These are phyloP conservation scores for Butyriboletus loyo DNA, from an alignment of 768 basidiomycete genomes.

Conservation along the genomic window DNA sequence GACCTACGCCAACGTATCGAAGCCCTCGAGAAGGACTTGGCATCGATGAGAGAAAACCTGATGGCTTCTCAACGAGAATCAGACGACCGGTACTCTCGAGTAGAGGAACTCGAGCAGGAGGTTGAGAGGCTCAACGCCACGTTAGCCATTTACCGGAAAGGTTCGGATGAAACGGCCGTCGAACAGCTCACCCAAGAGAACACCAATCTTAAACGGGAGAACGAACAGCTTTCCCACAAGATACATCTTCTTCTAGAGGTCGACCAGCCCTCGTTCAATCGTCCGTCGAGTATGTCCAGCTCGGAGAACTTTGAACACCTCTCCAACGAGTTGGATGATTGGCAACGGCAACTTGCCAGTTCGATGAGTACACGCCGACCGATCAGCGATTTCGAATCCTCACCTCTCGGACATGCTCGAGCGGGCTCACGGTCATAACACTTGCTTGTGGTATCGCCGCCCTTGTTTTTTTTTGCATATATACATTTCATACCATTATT, in stretches of 20 bases:
- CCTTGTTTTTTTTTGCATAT: slow-evolving; percentile 31
- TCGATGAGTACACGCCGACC: slow-evolving; percentile 73
- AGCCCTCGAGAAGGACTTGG: slow-evolving; percentile 71
- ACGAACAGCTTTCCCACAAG: slow-evolving; percentile 88
- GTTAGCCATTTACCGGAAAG: slow-evolving; percentile 69
- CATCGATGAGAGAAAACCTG: slow-evolving; percentile 65
- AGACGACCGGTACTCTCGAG: slow-evolving; percentile 69
- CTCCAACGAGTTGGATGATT: slow-evolving; percentile 79
- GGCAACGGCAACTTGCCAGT: slow-evolving; percentile 81
- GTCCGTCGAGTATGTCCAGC: slow-evolving; percentile 72
- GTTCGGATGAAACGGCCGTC: slow-evolving; percentile 70
- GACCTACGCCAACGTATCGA: slow-evolving; percentile 74
- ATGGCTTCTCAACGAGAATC: slow-evolving; percentile 73
- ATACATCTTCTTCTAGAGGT: slow-evolving; percentile 86
- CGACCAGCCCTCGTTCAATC: slow-evolving; percentile 72
- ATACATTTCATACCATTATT: slow-evolving; percentile 37
- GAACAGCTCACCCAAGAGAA: slow-evolving; percentile 87
- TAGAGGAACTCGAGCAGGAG: slow-evolving; percentile 79
- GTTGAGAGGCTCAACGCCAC: slow-evolving; percentile 73
- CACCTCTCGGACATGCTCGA: slow-evolving; percentile 53
- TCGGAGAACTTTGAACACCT: slow-evolving; percentile 83
- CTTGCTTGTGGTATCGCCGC: slow-evolving; percentile 8
- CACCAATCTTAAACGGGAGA: slow-evolving; percentile 73
- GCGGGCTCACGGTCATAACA: slow-evolving; percentile 53
- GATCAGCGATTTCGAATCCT: slow-evolving; percentile 68